Percentiles rank a stretch among this genome's conserved stretches.
phyloP scores from a whole-genome alignment of 768 basidiomycete species.

The Suillus brevipes region DNA sequence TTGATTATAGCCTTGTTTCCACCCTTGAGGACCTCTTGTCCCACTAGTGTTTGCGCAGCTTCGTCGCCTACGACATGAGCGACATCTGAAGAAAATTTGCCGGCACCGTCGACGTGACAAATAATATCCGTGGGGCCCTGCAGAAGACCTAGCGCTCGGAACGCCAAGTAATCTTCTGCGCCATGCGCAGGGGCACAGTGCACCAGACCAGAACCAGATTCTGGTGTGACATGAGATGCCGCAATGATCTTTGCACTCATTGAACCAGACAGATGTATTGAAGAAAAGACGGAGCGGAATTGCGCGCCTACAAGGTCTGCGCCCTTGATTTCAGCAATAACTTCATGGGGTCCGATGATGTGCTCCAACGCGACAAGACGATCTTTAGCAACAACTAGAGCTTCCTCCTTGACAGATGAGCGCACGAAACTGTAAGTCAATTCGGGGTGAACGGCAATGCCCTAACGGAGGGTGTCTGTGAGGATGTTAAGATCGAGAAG shows the following conservation, averaged over 20 bases:
- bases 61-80: slow-evolving; percentile 55
- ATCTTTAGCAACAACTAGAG: slow-evolving; percentile 53
- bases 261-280: slow-evolving; percentile 15
- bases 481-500: not conserved
- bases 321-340: slow-evolving; percentile 25
- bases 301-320: slow-evolving; percentile 56
- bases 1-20: slow-evolving; percentile 69
- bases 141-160: slow-evolving; percentile 58
- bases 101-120: slow-evolving; percentile 82
- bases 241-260: slow-evolving; percentile 50
- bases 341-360: slow-evolving; percentile 22
- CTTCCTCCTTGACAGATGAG: slow-evolving; percentile 23
- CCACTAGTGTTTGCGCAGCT: slow-evolving; percentile 49
- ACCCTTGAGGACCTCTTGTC: slow-evolving; percentile 69
- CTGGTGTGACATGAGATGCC: slow-evolving; percentile 76
- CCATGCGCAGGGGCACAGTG: slow-evolving; percentile 97
- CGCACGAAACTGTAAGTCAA: slow-evolving; percentile 63
- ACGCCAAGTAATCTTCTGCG: slow-evolving; percentile 84
- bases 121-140: slow-evolving; percentile 44
- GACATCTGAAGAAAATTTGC: slow-evolving; percentile 65
- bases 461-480: slow-evolving; percentile 45
- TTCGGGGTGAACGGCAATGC: slow-evolving; percentile 81
- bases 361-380: slow-evolving; percentile 40
- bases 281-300: slow-evolving; percentile 65
- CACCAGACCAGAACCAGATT: slow-evolving; percentile 93